phyloP scores from a whole-genome alignment of 495 filamentous ascomycete species.

The Aspergillus homomorphus region DNA sequence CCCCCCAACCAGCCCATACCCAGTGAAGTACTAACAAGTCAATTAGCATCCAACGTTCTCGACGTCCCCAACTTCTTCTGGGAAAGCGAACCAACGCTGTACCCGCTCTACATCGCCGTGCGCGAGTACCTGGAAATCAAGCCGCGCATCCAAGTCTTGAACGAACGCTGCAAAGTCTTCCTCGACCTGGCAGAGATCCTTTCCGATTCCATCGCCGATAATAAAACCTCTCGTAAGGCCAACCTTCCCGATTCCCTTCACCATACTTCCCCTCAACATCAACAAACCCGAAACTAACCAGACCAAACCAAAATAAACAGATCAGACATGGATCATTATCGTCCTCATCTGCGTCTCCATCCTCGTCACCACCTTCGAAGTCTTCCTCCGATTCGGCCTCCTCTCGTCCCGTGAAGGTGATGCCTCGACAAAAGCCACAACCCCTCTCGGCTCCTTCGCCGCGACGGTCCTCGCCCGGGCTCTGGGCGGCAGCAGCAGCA shows the following conservation, averaged over 20 bases:
- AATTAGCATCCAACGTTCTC: slow-evolving; percentile 86
- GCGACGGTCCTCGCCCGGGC: slow-evolving; percentile 16
- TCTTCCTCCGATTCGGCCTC: slow-evolving; percentile 81
- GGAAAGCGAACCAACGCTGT: slow-evolving; percentile 91
- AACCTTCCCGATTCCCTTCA: not conserved
- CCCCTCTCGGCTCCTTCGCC: slow-evolving; percentile 9
- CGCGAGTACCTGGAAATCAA: slow-evolving; percentile 98
- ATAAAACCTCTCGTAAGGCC: slow-evolving; percentile 74
- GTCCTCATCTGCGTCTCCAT: slow-evolving; percentile 88
- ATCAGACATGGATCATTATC: slow-evolving; percentile 97
- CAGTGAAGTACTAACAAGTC: slow-evolving; percentile 11
- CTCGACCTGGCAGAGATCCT: slow-evolving; percentile 95
- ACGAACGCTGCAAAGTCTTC: slow-evolving; percentile 95
- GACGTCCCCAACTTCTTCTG: slow-evolving; percentile 99
- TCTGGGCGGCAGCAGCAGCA: slow-evolving; percentile 4
- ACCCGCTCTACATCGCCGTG: slow-evolving; percentile 90
- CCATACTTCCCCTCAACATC: not conserved
- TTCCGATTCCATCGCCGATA: slow-evolving; percentile 85
- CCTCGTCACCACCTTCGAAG: slow-evolving; percentile 84
- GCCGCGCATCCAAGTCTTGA: slow-evolving; percentile 88
- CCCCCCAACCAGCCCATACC: not conserved
- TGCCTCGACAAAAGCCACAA: slow-evolving; percentile 3
- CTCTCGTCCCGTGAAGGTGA: slow-evolving; percentile 45
- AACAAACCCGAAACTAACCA: slow-evolving; percentile 8
- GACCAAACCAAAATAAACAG: slow-evolving; percentile 25